phyloP scores from a whole-genome alignment of 2,329 filamentous ascomycete genomes.

The Myriosclerotinia curreyana region DNA sequence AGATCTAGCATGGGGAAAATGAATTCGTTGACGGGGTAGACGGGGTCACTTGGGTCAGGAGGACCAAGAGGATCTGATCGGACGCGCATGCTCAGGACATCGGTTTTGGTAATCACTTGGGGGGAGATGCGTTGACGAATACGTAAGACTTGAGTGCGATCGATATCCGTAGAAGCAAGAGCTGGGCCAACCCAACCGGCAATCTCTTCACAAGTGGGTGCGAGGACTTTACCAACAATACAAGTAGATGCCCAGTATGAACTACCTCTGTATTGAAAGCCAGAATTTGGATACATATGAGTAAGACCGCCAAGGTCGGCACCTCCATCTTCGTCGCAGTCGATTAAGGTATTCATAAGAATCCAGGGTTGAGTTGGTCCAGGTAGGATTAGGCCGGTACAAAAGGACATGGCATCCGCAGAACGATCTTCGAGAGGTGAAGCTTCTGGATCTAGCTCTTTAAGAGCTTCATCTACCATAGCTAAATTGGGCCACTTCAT shows the following conservation, averaged over 20 bases:
- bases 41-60: conserved; percentile 45
- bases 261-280: conserved; percentile 74
- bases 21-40: conserved; percentile 67
- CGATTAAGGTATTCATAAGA: conserved; percentile 74
- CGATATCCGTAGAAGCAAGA: conserved; percentile 63
- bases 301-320: conserved; percentile 64
- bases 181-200: conserved; percentile 75
- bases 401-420: conserved; percentile 74
- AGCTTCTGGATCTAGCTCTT: conserved; percentile 51
- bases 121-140: conserved; percentile 60
- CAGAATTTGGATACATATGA: conserved; percentile 64
- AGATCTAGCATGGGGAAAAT: conserved; percentile 51
- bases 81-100: conserved; percentile 63
- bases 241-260: conserved; percentile 73
- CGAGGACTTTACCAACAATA: conserved; percentile 73
- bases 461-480: conserved; percentile 61
- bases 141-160: conserved; percentile 65
- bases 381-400: conserved; percentile 69
- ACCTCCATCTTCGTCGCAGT: conserved; percentile 67
- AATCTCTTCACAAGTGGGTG: conserved; percentile 66
- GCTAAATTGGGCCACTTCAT: conserved; percentile 76
- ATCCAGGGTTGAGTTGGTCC: conserved; percentile 69
- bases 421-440: conserved; percentile 58
- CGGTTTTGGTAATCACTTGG: conserved; percentile 54
- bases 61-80: conserved; percentile 69